Conservation (phyloP, 352 stramenopile genomes). For the Phytopythium boreale region DNA sequence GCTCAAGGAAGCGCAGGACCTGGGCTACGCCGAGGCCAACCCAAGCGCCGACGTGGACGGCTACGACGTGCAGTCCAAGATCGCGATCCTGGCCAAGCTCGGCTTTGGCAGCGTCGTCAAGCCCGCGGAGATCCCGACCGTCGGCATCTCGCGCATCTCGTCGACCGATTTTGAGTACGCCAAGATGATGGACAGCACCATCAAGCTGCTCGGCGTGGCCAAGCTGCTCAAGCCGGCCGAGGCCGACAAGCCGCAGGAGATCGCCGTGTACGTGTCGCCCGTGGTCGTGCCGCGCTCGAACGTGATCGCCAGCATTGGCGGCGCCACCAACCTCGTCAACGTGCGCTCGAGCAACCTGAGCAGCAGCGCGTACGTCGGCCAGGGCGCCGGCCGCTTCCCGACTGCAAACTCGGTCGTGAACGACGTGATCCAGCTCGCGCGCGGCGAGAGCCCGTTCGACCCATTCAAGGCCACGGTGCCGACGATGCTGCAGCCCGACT, state of each 20-base stretch:
- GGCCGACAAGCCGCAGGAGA: conserved; percentile 61
- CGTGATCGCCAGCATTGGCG: conserved; percentile 86
- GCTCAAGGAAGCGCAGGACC: conserved; percentile 91
- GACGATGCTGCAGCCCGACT: conserved; percentile 88
- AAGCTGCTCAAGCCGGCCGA: conserved; percentile 79
- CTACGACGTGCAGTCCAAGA: conserved; percentile 95
- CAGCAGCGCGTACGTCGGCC: conserved; percentile 89
- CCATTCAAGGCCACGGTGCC: conserved; percentile 62
- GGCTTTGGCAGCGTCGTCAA: conserved; percentile 91
- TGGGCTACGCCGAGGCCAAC: conserved; percentile 94
- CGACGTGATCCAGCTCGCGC: conserved; percentile 92
- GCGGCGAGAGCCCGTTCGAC: conserved; percentile 85
- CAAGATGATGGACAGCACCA: conserved; percentile 94
- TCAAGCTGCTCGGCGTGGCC: conserved; percentile 93
- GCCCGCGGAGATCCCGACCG: conserved; percentile 87
- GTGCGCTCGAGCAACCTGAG: conserved; percentile 89
- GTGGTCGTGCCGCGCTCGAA: conserved; percentile 89
- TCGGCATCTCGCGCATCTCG: conserved; percentile 92
- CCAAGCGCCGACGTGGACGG: conserved; percentile 95
- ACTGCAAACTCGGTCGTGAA: conserved; percentile 96
- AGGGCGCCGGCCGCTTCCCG: conserved; percentile 93
- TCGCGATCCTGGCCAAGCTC: conserved; percentile 94
- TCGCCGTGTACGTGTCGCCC: conserved; percentile 94
- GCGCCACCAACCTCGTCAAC: conserved; percentile 92
- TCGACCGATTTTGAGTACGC: conserved; percentile 95